Evolutionary conservation across 176 grass and related monocot species (phyloP).

Genomic region (Aegilops speltoides): DNA sequence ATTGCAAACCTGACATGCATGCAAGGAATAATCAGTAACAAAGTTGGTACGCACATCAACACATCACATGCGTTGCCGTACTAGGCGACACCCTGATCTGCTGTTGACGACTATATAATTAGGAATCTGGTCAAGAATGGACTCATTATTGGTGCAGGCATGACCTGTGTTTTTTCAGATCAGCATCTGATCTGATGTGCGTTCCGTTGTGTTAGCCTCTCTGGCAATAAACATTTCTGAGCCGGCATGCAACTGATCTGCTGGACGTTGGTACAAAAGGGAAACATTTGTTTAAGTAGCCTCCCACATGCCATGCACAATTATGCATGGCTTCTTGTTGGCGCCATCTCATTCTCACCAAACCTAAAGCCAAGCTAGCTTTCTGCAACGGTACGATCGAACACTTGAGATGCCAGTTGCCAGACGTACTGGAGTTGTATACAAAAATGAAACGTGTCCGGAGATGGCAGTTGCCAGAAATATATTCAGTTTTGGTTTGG

Average conservation of each 20-base stretch:
- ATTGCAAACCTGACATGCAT: background rate
- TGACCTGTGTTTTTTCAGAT: background rate
- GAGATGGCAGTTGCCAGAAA: background rate
- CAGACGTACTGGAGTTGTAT: background rate
- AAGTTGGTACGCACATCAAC: background rate
- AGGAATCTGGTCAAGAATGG: slow-evolving; percentile 22
- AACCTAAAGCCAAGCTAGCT: background rate
- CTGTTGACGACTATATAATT: slow-evolving; percentile 21
- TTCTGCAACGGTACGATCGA: background rate
- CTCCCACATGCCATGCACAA: slow-evolving; percentile 18
- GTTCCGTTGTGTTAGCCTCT: slow-evolving; percentile 6
- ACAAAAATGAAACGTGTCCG: background rate
- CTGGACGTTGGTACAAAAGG: slow-evolving; percentile 21
- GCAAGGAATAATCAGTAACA: background rate
- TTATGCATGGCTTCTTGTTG: background rate
- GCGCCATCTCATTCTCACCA: slow-evolving; percentile 1
- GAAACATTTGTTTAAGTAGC: background rate
- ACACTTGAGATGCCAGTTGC: background rate
- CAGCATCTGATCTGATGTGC: slow-evolving; percentile 14
- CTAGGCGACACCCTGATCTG: background rate
- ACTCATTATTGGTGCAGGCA: slow-evolving; percentile 17
- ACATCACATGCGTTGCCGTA: slow-evolving; percentile 35
- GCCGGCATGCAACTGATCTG: background rate
- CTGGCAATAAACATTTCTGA: slow-evolving; percentile 13
- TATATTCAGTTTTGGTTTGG: background rate